Conservation (phyloP, 78 protist genomes). For the Paratrimastix pyriformis region DNA sequence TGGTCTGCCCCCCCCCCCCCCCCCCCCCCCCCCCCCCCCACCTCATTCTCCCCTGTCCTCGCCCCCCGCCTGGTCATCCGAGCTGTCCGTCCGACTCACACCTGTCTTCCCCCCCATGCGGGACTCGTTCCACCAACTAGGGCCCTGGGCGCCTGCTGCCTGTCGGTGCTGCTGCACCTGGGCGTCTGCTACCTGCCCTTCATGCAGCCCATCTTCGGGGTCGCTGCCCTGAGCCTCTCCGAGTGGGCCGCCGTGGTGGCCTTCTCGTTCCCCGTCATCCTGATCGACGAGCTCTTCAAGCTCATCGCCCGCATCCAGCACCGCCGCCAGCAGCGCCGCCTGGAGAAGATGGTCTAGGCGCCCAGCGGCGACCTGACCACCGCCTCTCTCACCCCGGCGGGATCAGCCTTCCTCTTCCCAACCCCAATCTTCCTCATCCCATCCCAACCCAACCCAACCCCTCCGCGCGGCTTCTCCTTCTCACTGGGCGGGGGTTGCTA, state of each 20-base stretch:
- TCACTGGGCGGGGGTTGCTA: no score
- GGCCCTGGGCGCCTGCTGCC: constrained; percentile 36
- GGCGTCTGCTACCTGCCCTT: constrained; percentile 46
- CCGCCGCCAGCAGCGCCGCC: background rate
- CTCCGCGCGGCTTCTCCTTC: no score
- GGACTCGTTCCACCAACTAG: background rate
- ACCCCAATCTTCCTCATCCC: no score
- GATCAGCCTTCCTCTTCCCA: no score
- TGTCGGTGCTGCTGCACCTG: constrained; percentile 36
- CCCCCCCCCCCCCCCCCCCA: background rate
- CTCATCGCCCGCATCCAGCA: background rate
- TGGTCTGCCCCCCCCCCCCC: no score
- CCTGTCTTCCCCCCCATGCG: background rate
- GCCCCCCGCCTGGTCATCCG: no score
- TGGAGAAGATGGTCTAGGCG: no score
- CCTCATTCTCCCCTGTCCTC: no score
- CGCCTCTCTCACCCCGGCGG: no score
- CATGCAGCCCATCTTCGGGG: constrained; percentile 21
- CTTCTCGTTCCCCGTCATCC: constrained; percentile 44
- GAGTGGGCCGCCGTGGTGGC: constrained; percentile 46
- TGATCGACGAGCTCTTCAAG: constrained; percentile 64
- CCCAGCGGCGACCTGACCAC: no score
- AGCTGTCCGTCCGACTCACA: no score
- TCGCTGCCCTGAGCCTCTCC: constrained; percentile 14
- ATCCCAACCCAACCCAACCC: no score